These are phyloP conservation scores for Orbilia quercus DNA, from an alignment of 2,329 filamentous ascomycete genomes.

Conservation along the genomic window DNA sequence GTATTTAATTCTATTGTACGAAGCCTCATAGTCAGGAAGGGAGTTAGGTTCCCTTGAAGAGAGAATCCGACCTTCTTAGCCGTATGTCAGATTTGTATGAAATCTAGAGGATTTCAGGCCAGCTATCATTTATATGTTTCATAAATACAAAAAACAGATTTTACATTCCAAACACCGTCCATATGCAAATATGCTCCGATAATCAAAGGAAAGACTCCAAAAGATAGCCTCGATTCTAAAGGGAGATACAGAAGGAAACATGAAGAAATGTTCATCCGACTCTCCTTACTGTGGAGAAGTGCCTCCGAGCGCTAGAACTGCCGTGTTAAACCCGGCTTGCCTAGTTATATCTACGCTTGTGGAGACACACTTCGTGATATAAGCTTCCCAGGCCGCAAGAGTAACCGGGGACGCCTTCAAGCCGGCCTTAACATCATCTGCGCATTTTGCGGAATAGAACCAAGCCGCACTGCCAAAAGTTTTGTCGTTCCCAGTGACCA, in stretches of 20 bases:
- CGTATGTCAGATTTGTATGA: neutral
- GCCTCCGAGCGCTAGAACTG: conserved; percentile 33
- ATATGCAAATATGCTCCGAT: conserved; percentile 26
- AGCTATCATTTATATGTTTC: conserved; percentile 11
- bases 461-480: conserved; percentile 41
- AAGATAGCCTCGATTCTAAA: too few species aligned
- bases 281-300: conserved; percentile 7
- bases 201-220: conserved; percentile 6
- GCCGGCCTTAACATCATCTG: conserved; percentile 28
- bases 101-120: conserved; percentile 2
- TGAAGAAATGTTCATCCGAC: neutral
- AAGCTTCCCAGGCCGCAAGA: conserved; percentile 15
- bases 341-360: conserved; percentile 21
- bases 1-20: too few species aligned
- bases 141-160: conserved; percentile 17
- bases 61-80: too few species aligned
- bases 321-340: conserved; percentile 1
- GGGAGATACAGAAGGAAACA: conserved; percentile 4
- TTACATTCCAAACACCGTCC: conserved; percentile 47
- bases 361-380: conserved; percentile 34
- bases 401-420: conserved; percentile 24
- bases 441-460: conserved; percentile 45
- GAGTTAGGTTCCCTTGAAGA: too few species aligned
- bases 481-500: conserved; percentile 26
- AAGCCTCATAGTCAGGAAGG: too few species aligned